Evolutionary conservation across 352 stramenopile species (phyloP).

Genomic region (Phytophthora pini): DNA sequence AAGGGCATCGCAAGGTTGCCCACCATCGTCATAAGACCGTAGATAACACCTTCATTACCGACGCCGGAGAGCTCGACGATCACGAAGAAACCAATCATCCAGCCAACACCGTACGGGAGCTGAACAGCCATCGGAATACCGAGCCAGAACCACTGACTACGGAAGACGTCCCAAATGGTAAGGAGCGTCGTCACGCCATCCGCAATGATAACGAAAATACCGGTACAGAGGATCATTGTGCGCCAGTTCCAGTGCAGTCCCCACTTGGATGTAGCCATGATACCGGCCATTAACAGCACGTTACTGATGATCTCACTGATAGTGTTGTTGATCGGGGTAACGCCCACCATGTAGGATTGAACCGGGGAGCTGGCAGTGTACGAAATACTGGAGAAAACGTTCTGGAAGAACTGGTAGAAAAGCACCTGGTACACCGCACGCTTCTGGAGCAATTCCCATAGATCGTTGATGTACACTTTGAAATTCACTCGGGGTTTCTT

Average conservation of each 20-base stretch:
- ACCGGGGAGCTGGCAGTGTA: constrained; percentile 37
- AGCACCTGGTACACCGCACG: constrained; percentile 54
- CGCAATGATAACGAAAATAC: constrained; percentile 31
- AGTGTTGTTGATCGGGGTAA: constrained; percentile 42
- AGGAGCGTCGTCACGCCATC: constrained; percentile 41
- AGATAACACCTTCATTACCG: constrained; percentile 53
- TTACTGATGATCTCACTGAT: constrained; percentile 38
- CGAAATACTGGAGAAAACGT: constrained; percentile 41
- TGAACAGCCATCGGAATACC: constrained; percentile 26
- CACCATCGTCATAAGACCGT: constrained; percentile 50
- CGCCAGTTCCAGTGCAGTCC: constrained; percentile 53
- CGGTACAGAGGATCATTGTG: constrained; percentile 35
- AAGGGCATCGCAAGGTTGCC: constrained; percentile 46
- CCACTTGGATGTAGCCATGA: constrained; percentile 43
- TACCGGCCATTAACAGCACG: constrained; percentile 32
- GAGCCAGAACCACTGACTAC: constrained; percentile 51
- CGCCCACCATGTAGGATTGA: constrained; percentile 37
- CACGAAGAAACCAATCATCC: constrained; percentile 45
- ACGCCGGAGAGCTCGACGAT: constrained; percentile 50
- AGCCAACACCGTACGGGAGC: constrained; percentile 34
- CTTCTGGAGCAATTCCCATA: constrained; percentile 34
- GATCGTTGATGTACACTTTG: background rate
- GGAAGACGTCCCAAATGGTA: constrained; percentile 47
- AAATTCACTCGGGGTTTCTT: constrained; percentile 6
- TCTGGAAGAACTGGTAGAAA: constrained; percentile 45